Evolutionary conservation across 2,329 filamentous ascomycete genomes (phyloP), one percentile per base, ranked within the genome.

Genomic region (Blumeria hordei): DNA sequence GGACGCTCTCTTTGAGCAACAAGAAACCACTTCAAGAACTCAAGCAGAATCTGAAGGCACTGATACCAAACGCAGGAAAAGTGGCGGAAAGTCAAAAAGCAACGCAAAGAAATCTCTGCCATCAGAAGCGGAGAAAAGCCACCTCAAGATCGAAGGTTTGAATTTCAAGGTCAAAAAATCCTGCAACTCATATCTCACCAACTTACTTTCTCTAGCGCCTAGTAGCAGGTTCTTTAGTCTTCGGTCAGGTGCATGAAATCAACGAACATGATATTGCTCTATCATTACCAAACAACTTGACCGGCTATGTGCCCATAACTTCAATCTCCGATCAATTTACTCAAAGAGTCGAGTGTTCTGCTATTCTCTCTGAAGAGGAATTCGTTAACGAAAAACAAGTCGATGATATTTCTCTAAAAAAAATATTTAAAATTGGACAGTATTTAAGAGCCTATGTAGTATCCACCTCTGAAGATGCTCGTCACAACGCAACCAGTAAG

Each of bases 231-330:
- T 90, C 88, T 53, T 73, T 94, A 56, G 80, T 98, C 0, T 80
- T 98, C 47, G 92, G 86, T 45, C 87, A 93, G 65, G 75, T 98
- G 57, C 81, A 79, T 43, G 79, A 83, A 58, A 87, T 98, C 66
- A 88, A 83, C 59, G 71, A 78, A 55, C 76, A 88, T 63, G 82
- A 93, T 64, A 71, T 98, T 61, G 78, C 82, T 50, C 71, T 98
- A 55, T 80, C 88, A 18, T 73, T 98, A 10, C 88, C 92, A 14
- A 98, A 98, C 69, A 96, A 94, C 66, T 76, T 98, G 35, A 81
- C 78, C 51, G 93, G 92, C 51, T 92, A 88, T 67, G 82, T 94
- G 6, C 82, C 92, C 18, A 80, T 96, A 60, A 93, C 88, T n/a
- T 78, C 86, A n/a, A 77, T 98, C 53, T 98, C 92, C 2, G 78